phyloP scores from a whole-genome alignment of 768 basidiomycete genomes.

The Boletus pseudo-olivaceus region DNA sequence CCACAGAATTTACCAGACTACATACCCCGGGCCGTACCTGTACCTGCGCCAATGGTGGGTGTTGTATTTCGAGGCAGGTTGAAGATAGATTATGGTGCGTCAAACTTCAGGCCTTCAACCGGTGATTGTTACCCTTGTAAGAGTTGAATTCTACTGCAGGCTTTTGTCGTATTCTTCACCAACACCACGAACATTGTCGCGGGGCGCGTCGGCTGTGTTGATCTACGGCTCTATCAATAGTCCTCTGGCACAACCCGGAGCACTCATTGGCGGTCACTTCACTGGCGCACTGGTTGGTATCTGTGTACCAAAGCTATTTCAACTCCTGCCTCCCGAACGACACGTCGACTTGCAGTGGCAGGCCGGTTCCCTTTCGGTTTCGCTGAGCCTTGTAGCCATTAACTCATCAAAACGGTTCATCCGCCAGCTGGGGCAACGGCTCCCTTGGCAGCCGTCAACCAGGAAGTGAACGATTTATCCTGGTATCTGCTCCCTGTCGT shows the following conservation, averaged over 20 bases:
- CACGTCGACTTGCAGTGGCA: slow-evolving; percentile 46
- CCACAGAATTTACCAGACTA: too few relatives aligned
- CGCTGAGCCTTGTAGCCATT: slow-evolving; percentile 44
- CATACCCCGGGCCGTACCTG: too few relatives aligned
- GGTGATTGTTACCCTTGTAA: slow-evolving; percentile 22
- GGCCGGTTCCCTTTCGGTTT: slow-evolving; percentile 36
- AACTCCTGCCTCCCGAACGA: slow-evolving; percentile 41
- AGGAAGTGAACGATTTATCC: slow-evolving; percentile 40
- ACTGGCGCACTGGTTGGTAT: slow-evolving; percentile 43
- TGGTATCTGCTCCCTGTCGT: slow-evolving; percentile 55
- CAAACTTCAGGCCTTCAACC: too few relatives aligned
- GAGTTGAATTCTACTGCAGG: not conserved
- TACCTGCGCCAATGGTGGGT: too few relatives aligned
- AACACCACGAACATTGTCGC: not conserved
- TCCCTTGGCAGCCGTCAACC: slow-evolving; percentile 43
- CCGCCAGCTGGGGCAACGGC: slow-evolving; percentile 61
- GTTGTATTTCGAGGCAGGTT: too few relatives aligned
- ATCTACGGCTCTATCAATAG: slow-evolving; percentile 52
- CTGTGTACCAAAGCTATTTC: slow-evolving; percentile 50
- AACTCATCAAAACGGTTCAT: slow-evolving; percentile 49
- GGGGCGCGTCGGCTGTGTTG: slow-evolving; percentile 57
- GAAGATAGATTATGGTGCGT: too few relatives aligned
- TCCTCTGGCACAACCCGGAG: slow-evolving; percentile 51
- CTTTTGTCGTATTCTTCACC: not conserved
- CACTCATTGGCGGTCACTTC: slow-evolving; percentile 44